Evolutionary conservation across 2,329 filamentous ascomycete genomes (phyloP).

Genomic region (Cladophialophora chaetospira): DNA sequence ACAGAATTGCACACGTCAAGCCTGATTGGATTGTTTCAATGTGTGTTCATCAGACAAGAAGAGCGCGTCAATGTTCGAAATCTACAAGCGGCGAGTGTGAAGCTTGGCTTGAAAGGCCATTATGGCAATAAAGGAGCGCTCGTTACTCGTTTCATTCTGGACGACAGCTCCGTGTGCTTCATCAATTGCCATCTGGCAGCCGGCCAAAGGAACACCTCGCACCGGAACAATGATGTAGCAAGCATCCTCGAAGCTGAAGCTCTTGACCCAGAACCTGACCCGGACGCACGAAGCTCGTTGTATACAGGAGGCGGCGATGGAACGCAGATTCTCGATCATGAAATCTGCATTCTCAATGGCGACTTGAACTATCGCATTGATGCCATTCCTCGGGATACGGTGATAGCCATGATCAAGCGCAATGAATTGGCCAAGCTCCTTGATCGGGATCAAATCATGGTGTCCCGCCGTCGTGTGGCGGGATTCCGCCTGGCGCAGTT

Average conservation of each 20-base stretch:
- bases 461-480: constrained; percentile 85
- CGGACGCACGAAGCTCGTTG: constrained; percentile 69
- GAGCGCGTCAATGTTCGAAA: constrained; percentile 75
- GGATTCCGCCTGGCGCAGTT: constrained; percentile 87
- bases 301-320: constrained; percentile 94
- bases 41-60: constrained; percentile 85
- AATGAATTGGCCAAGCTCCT: constrained; percentile 83
- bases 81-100: constrained; percentile 79
- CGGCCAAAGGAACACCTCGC: constrained; percentile 84
- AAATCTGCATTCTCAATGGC: constrained; percentile 94
- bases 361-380: constrained; percentile 99
- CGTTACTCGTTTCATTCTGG: constrained; percentile 85
- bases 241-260: constrained; percentile 80
- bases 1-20: constrained; percentile 84
- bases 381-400: constrained; percentile 90
- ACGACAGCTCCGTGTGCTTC: constrained; percentile 93
- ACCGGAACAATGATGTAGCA: constrained; percentile 89
- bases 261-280: constrained; percentile 72
- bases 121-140: constrained; percentile 97
- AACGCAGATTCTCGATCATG: constrained; percentile 91
- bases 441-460: constrained; percentile 88
- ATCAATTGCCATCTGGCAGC: constrained; percentile 97
- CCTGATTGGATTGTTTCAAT: constrained; percentile 92
- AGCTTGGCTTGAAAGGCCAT: constrained; percentile 91
- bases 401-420: constrained; percentile 79